Evolutionary conservation across 331 rosid genomes (phyloP).

Genomic region (Quercus phellos): DNA sequence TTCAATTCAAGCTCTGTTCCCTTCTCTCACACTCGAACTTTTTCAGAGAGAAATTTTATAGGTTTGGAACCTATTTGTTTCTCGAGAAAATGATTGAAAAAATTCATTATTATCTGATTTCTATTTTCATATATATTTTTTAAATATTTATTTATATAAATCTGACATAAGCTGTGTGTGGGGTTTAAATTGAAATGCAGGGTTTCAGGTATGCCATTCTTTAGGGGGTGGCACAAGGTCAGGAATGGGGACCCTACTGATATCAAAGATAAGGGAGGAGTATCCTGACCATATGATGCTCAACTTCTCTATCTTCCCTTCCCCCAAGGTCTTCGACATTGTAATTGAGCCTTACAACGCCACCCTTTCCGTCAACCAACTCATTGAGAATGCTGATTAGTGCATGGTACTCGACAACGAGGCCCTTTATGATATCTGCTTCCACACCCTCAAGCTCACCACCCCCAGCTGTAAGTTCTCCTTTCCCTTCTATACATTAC

Average conservation of each 20-base stretch:
- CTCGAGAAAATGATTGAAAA: neutral
- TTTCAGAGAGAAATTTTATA: neutral
- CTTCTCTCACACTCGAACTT: neutral
- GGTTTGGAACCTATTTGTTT: neutral
- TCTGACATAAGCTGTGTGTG: no score
- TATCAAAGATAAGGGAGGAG: conserved; percentile 5
- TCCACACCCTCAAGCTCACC: neutral
- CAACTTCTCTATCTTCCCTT: neutral
- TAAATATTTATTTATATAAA: no score
- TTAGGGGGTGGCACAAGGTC: neutral
- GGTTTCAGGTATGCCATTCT: conserved; percentile 3
- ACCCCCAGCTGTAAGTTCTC: neutral
- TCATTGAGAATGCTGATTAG: neutral
- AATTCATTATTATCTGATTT: neutral
- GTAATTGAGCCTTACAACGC: neutral
- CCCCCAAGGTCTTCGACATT: neutral
- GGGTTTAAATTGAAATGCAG: neutral
- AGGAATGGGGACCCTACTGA: neutral
- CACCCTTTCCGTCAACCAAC: neutral
- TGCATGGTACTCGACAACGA: neutral
- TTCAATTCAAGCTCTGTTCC: neutral
- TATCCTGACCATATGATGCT: conserved; percentile 4
- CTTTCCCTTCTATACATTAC: neutral
- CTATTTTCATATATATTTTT: neutral
- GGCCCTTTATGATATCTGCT: conserved; percentile 1